Evolutionary conservation across 306 rosid species (phyloP).

Genomic region (Fragaria ananassa): DNA sequence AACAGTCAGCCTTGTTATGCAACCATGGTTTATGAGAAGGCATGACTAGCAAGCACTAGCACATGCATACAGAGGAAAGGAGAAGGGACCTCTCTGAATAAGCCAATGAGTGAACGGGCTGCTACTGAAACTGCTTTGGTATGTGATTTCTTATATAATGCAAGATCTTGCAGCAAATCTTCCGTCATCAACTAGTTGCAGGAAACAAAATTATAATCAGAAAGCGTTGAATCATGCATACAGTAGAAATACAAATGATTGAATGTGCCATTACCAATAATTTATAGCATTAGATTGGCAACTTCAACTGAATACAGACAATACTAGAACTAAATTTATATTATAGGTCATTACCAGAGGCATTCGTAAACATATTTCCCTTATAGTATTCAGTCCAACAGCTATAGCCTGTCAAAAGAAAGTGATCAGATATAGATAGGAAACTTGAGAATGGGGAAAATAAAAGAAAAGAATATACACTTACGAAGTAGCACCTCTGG

Average conservation of each 20-base stretch:
- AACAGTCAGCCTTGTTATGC: not conserved
- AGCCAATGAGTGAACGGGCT: slow-evolving; percentile 75
- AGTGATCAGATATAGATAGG: slow-evolving; percentile 28
- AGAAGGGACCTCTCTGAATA: slow-evolving; percentile 70
- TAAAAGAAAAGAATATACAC: not conserved
- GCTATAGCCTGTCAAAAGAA: slow-evolving; percentile 69
- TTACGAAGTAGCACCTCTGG: slow-evolving; percentile 61
- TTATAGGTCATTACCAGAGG: slow-evolving; percentile 68
- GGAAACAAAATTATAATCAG: slow-evolving; percentile 27
- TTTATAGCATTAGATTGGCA: not conserved
- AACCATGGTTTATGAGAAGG: not conserved
- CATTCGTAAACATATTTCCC: slow-evolving; percentile 83
- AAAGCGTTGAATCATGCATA: not conserved
- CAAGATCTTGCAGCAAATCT: slow-evolving; percentile 93
- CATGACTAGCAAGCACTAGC: not conserved
- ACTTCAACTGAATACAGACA: slow-evolving; percentile 8
- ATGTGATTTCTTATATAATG: slow-evolving; percentile 83
- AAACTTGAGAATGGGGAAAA: slow-evolving; percentile 13
- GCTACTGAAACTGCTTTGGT: slow-evolving; percentile 88
- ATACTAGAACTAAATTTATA: slow-evolving; percentile 13
- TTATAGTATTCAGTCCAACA: slow-evolving; percentile 74
- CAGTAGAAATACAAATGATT: not conserved
- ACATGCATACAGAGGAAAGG: not conserved
- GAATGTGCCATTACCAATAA: not conserved
- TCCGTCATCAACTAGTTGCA: slow-evolving; percentile 77